Evolutionary conservation across 208 protist genomes (phyloP).

Genomic region (Spongospora subterranea): DNA sequence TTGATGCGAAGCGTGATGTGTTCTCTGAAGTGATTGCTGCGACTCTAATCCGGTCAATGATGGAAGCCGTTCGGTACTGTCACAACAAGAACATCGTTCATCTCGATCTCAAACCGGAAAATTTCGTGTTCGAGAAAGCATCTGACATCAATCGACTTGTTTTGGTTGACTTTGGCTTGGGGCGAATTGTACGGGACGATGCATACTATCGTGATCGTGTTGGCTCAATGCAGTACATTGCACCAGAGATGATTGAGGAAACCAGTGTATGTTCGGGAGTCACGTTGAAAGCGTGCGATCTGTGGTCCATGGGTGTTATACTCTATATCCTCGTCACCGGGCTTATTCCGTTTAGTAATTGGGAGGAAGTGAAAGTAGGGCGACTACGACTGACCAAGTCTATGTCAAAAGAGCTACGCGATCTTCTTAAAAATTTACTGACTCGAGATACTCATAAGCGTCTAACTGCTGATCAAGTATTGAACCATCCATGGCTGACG

Average conservation of each 20-base stretch:
- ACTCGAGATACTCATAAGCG: conserved; percentile 38
- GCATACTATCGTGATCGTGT: conserved; percentile 23
- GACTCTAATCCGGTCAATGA: neutral
- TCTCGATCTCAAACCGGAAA: conserved; percentile 47
- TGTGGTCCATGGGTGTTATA: conserved; percentile 51
- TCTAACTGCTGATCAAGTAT: neutral
- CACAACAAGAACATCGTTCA: conserved; percentile 36
- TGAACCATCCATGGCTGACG: conserved; percentile 19
- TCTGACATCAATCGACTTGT: conserved; percentile 1
- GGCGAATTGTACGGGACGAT: conserved; percentile 19
- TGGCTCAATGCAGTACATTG: conserved; percentile 54
- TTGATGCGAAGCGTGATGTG: conserved; percentile 50
- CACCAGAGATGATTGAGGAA: conserved; percentile 48
- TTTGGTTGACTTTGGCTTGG: conserved; percentile 50
- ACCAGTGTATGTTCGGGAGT: conserved; percentile 24
- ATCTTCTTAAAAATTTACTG: conserved; percentile 17
- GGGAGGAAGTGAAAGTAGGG: conserved; percentile 29
- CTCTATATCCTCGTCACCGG: conserved; percentile 48
- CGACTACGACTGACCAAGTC: conserved; percentile 49
- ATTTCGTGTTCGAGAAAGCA: conserved; percentile 14
- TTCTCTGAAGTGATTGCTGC: conserved; percentile 28
- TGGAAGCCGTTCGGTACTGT: conserved; percentile 21
- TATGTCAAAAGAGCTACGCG: conserved; percentile 53
- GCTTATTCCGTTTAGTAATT: conserved; percentile 49
- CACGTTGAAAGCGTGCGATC: conserved; percentile 30